phyloP scores from a whole-genome alignment of 139 green algal genomes.

The Volvox reticuliferus region DNA sequence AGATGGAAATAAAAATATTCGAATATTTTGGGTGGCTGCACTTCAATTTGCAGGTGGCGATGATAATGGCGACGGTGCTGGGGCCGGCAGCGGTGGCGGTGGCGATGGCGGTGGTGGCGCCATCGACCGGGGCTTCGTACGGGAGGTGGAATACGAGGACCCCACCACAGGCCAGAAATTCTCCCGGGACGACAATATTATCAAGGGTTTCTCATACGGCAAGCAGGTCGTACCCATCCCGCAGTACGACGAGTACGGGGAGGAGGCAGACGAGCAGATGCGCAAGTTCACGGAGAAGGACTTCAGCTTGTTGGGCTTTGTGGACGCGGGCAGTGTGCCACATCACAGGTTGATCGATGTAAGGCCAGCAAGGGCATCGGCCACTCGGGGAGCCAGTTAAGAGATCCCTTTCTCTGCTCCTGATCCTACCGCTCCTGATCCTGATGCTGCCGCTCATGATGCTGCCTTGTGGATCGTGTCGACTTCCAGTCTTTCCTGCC shows the following conservation, averaged over 20 bases:
- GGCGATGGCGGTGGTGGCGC: not conserved
- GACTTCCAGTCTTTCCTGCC: too few relatives aligned
- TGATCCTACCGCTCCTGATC: too few relatives aligned
- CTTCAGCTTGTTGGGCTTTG: slow-evolving; percentile 14
- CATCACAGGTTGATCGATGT: not conserved
- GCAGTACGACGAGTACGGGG: not conserved
- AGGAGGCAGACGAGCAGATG: not conserved
- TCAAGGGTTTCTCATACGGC: slow-evolving; percentile 28
- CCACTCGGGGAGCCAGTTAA: too few relatives aligned
- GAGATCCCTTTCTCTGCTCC: too few relatives aligned
- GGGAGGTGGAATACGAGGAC: slow-evolving; percentile 25
- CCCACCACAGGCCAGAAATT: slow-evolving; percentile 35
- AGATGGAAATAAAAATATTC: too few relatives aligned
- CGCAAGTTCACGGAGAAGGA: slow-evolving; percentile 1
- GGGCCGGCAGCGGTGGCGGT: not conserved
- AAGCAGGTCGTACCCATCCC: slow-evolving; percentile 13
- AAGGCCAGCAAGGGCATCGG: not conserved
- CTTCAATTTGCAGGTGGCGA: not conserved
- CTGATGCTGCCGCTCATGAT: too few relatives aligned
- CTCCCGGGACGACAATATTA: not conserved
- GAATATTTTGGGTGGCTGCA: too few relatives aligned
- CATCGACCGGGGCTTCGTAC: not conserved
- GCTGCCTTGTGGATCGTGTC: too few relatives aligned
- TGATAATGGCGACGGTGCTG: not conserved
- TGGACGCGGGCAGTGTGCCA: not conserved